These are phyloP conservation scores for Gardenia jasminoides DNA, from an alignment of 257 asterid genomes.

Conservation along the genomic window DNA sequence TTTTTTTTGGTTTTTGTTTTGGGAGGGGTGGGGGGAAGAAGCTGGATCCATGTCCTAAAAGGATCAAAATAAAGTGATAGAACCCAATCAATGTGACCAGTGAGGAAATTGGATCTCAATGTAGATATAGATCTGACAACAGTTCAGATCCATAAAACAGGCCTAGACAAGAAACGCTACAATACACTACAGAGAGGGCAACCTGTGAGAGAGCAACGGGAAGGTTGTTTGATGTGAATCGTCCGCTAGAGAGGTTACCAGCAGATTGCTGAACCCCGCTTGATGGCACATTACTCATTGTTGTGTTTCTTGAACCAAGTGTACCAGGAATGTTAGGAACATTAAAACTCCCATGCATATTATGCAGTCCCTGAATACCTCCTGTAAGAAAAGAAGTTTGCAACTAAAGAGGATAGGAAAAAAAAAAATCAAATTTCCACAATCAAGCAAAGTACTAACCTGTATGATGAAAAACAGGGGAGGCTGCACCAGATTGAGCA, in stretches of 20 bases:
- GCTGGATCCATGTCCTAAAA: background rate
- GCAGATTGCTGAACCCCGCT: conserved; percentile 88
- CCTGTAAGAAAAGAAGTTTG: conserved; percentile 49
- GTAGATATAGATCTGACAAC: conserved; percentile 1
- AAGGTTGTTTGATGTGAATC: conserved; percentile 84
- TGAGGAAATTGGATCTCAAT: background rate
- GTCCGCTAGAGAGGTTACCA: conserved; percentile 75
- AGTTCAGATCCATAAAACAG: background rate
- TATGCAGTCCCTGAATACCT: conserved; percentile 86
- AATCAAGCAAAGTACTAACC: conserved; percentile 53
- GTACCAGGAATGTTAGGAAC: conserved; percentile 85
- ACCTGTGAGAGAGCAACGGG: conserved; percentile 93
- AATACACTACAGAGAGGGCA: conserved; percentile 12
- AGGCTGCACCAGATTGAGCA: conserved; percentile 89
- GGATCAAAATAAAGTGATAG: background rate
- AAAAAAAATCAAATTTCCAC: background rate
- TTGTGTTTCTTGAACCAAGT: conserved; percentile 84
- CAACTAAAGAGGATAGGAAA: conserved; percentile 17
- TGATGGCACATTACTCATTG: conserved; percentile 74
- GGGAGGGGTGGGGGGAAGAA: no score
- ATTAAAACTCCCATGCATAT: conserved; percentile 79
- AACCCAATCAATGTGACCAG: background rate
- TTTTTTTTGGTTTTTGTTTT: no score
- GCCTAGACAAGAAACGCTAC: background rate
- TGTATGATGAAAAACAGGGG: conserved; percentile 78